phyloP scores from a whole-genome alignment of 2,329 filamentous ascomycete species.

The Gnomoniopsis sp. region DNA sequence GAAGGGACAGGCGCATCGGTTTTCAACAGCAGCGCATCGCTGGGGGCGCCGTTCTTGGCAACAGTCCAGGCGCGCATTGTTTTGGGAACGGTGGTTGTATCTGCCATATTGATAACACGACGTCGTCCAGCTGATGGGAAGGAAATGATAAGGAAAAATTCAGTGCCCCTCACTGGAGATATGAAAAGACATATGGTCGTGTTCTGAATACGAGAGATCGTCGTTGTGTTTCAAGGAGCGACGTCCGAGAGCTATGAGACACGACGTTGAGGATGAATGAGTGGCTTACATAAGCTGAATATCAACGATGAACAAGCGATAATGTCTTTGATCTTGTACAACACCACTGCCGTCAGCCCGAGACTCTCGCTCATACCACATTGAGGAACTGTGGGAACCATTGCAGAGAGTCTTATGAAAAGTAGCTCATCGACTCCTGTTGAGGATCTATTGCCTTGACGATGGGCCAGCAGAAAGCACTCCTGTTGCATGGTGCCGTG shows the following conservation, averaged over 20 bases:
- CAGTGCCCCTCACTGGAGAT: too few species aligned
- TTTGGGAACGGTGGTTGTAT: slow-evolving; percentile 13
- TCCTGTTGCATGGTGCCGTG: slow-evolving; percentile 10
- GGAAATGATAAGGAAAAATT: background rate
- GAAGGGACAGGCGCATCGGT: slow-evolving; percentile 21
- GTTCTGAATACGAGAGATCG: background rate
- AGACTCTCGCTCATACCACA: too few species aligned
- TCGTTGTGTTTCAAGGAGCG: background rate
- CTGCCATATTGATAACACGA: slow-evolving; percentile 2
- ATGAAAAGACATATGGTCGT: background rate
- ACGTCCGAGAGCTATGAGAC: background rate
- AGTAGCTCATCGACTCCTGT: too few species aligned
- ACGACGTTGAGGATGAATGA: background rate
- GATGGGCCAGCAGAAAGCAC: background rate
- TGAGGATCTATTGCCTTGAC: background rate
- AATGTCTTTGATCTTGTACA: too few species aligned
- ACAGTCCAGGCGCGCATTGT: slow-evolving; percentile 30
- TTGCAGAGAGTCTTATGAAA: too few species aligned
- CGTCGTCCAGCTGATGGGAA: background rate
- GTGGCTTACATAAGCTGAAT: background rate
- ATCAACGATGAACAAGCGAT: too few species aligned
- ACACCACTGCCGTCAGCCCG: too few species aligned
- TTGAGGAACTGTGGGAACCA: too few species aligned
- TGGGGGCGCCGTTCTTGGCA: slow-evolving; percentile 24
- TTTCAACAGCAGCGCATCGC: slow-evolving; percentile 24